Conservation (phyloP, 495 filamentous ascomycete genomes). For the Polyplosphaeria fusca region DNA sequence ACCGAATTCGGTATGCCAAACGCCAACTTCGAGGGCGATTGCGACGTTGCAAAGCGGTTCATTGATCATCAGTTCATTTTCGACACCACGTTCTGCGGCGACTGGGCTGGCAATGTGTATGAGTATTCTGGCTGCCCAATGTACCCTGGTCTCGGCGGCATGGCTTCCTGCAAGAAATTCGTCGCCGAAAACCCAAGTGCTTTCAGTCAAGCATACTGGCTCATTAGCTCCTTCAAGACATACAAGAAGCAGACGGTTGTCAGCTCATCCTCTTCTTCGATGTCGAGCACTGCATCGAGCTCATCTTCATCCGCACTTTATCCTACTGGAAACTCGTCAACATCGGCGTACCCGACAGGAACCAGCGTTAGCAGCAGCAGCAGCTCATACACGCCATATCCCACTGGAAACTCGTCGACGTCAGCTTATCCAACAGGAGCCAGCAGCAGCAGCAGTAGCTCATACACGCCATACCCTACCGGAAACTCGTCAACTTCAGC, state of each 20-base stretch:
- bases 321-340: too few relatives aligned
- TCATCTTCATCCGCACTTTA: not conserved
- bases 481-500: not conserved
- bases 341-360: not conserved
- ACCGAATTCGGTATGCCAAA: conserved; percentile 64
- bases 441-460: not conserved
- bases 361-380: not conserved
- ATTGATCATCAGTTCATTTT: conserved; percentile 71
- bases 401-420: not conserved
- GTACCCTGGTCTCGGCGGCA: conserved; percentile 9
- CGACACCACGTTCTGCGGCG: conserved; percentile 83
- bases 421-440: not conserved
- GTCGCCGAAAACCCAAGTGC: conserved; percentile 37
- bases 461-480: not conserved
- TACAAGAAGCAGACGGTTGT: conserved; percentile 16
- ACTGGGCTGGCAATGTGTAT: conserved; percentile 68
- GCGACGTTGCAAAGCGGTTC: conserved; percentile 65
- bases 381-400: not conserved
- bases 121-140: conserved; percentile 24
- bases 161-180: conserved; percentile 36
- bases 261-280: conserved; percentile 7
- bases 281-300: conserved; percentile 1
- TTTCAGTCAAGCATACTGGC: conserved; percentile 39
- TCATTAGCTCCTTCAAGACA: conserved; percentile 38
- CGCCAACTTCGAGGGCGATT: conserved; percentile 60